Percentiles rank a stretch among this genome's conserved stretches.
Conservation (phyloP, 1,139 yeast genomes). For the Yamadazyma triangularis region DNA sequence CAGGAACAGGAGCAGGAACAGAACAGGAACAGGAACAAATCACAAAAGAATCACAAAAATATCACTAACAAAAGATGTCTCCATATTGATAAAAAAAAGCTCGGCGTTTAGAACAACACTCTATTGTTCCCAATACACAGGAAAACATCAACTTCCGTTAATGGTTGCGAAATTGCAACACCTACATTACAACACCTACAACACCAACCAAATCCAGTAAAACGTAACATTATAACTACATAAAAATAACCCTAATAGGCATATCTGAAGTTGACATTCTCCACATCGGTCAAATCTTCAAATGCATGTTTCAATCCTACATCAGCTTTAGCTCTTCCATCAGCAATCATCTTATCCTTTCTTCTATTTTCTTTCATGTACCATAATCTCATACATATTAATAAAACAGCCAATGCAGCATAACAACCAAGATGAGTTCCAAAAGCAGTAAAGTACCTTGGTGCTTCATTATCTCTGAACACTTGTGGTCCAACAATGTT, state of each 20-base stretch:
- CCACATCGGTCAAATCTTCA: constrained; percentile 28
- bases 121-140: no score
- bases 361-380: constrained; percentile 19
- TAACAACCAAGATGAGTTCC: constrained; percentile 28
- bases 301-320: constrained; percentile 22
- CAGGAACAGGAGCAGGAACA: no score
- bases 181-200: constrained; percentile 50
- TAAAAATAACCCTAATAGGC: no score
- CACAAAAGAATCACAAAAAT: no score
- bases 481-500: constrained; percentile 28
- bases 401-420: constrained; percentile 22
- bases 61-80: no score
- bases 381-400: constrained; percentile 19
- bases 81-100: no score
- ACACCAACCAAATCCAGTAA: no score
- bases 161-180: constrained; percentile 41
- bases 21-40: no score
- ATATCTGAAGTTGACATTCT: constrained; percentile 28
- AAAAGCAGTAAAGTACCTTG: constrained; percentile 22
- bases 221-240: no score
- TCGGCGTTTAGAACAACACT: no score
- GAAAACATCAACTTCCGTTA: constrained; percentile 55
- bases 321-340: constrained; percentile 10
- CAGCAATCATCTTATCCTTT: constrained; percentile 13
- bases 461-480: constrained; percentile 22